A percentile compares a stretch with the other conserved stretches of the same genome.
Evolutionary conservation across 176 grass and related monocot species (phyloP).

Genomic region (Eremochloa ophiuroides): DNA sequence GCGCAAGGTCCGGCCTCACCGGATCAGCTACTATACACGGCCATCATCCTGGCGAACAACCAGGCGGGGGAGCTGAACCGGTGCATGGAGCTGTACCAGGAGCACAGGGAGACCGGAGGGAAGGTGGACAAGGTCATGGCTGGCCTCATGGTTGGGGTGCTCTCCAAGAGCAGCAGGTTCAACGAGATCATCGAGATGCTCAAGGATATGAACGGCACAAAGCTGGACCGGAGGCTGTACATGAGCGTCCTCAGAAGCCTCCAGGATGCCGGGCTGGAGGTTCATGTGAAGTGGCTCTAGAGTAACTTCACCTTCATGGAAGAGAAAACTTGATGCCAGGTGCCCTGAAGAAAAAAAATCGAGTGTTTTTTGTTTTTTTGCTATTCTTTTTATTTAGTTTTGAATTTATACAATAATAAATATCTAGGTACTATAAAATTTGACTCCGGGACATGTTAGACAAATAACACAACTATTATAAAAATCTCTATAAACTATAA

Average conservation of each 20-base stretch:
- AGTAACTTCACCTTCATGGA: slow-evolving; percentile 55
- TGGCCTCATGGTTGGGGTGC: no score
- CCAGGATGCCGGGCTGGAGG: slow-evolving; percentile 60
- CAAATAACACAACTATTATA: no score
- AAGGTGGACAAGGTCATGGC: no score
- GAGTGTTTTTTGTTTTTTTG: no score
- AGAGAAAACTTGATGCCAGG: slow-evolving; percentile 57
- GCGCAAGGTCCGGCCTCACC: slow-evolving; percentile 52
- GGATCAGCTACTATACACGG: slow-evolving; percentile 73
- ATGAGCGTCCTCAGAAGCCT: slow-evolving; percentile 58
- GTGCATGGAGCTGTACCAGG: slow-evolving; percentile 67
- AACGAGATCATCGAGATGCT: slow-evolving; percentile 67
- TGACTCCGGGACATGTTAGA: no score
- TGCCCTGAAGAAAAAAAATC: no score
- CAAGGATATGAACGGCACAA: slow-evolving; percentile 45
- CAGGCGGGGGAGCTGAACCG: slow-evolving; percentile 51
- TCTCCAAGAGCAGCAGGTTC: no score
- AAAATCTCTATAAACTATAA: no score
- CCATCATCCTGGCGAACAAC: slow-evolving; percentile 68
- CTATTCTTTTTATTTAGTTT: no score
- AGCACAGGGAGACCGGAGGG: no score
- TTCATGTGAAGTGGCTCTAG: slow-evolving; percentile 64
- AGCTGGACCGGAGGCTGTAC: slow-evolving; percentile 60
- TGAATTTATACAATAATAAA: no score
- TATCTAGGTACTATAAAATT: no score